Evolutionary conservation across 768 basidiomycete species (phyloP).

Genomic region (Collybia nuda): DNA sequence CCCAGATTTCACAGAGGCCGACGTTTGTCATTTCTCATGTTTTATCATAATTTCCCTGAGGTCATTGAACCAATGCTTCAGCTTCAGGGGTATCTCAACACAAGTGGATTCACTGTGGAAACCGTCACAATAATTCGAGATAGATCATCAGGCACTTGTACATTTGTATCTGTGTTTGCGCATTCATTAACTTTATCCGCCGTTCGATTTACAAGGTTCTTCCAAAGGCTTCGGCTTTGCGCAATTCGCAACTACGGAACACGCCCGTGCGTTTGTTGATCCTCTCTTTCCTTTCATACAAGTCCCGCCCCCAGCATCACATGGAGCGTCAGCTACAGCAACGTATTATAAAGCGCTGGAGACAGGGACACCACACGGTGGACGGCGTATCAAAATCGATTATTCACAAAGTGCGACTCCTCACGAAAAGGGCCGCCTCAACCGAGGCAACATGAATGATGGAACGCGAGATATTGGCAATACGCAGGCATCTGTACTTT

Average conservation of each 20-base stretch:
- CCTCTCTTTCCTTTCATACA: conserved; percentile 89
- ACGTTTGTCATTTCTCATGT: conserved; percentile 64
- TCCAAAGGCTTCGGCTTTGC: conserved; percentile 98
- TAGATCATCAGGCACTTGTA: conserved; percentile 93
- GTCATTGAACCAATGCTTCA: conserved; percentile 43
- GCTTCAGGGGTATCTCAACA: conserved; percentile 78
- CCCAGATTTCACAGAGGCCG: conserved; percentile 88
- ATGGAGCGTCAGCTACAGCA: conserved; percentile 75
- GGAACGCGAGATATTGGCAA: conserved; percentile 96
- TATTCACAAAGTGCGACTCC: conserved; percentile 86
- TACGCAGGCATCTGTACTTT: conserved; percentile 74
- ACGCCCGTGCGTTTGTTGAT: conserved; percentile 89
- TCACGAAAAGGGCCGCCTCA: conserved; percentile 58
- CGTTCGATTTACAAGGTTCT: conserved; percentile 76
- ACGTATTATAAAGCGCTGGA: conserved; percentile 77
- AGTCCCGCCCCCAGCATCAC: conserved; percentile 88
- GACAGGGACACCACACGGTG: conserved; percentile 68
- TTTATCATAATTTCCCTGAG: conserved; percentile 18
- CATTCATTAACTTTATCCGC: conserved; percentile 75
- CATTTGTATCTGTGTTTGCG: conserved; percentile 68
- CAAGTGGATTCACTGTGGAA: conserved; percentile 74
- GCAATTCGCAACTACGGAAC: conserved; percentile 83
- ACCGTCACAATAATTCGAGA: conserved; percentile 96
- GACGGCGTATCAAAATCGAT: conserved; percentile 91
- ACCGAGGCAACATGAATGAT: conserved; percentile 76